phyloP scores from a whole-genome alignment of 176 grass and related monocot genomes.

The Lolium perenne region DNA sequence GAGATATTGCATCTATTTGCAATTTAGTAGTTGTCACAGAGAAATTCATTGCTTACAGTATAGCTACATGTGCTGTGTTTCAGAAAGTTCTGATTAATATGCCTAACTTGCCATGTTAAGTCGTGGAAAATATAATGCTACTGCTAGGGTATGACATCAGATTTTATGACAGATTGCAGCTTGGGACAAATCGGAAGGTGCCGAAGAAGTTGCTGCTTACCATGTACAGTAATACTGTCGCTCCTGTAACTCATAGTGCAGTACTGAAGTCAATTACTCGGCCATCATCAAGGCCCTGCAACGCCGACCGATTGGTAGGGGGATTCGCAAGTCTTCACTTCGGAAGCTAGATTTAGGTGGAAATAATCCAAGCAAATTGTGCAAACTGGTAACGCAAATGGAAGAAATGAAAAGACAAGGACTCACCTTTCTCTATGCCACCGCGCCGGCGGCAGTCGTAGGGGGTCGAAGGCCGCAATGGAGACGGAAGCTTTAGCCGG shows the following conservation, averaged over 20 bases:
- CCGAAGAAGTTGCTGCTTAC: not conserved
- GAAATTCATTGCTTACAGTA: not conserved
- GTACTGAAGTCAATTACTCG: too few species aligned
- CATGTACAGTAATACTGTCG: not conserved
- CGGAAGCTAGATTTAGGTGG: too few species aligned
- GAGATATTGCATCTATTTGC: not conserved
- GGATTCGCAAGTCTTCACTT: too few species aligned
- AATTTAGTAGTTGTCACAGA: not conserved
- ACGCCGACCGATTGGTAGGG: too few species aligned
- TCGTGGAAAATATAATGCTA: not conserved
- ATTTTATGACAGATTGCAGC: not conserved
- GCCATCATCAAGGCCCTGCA: too few species aligned
- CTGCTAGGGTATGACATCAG: not conserved
- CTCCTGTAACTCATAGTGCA: too few species aligned
- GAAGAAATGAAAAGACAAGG: not conserved
- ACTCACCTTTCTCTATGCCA: not conserved
- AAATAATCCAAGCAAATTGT: too few species aligned
- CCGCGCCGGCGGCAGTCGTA: not conserved
- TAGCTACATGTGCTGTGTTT: not conserved
- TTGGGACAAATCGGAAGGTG: not conserved
- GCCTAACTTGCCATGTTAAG: not conserved
- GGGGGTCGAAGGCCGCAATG: not conserved
- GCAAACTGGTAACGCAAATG: not conserved
- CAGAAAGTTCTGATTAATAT: not conserved
- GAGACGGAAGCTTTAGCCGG: not conserved